A percentile compares a stretch with the other conserved stretches of the same genome.
Conservation (phyloP, 2,329 filamentous ascomycete species). For the Beauveria australis region DNA sequence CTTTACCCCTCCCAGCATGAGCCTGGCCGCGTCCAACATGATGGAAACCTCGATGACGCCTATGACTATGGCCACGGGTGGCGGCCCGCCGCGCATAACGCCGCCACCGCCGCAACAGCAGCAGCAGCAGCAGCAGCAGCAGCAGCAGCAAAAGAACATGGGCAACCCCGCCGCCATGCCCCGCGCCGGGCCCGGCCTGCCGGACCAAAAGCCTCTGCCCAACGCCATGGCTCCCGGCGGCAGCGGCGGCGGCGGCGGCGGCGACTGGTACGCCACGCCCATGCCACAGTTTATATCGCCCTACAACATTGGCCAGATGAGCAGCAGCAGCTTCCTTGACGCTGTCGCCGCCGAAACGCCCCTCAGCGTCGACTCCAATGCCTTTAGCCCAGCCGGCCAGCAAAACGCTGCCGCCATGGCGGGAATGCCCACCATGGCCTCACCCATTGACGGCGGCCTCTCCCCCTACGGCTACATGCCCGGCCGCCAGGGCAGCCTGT, state of each 20-base stretch:
- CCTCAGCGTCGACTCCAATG: conserved; percentile 20
- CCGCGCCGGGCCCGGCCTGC: conserved; percentile 25
- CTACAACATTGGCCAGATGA: conserved; percentile 38
- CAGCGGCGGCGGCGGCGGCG: conserved; percentile 13
- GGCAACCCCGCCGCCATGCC: conserved; percentile 34
- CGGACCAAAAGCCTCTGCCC: conserved; percentile 36
- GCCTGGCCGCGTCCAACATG: conserved; percentile 28
- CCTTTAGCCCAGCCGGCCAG: conserved; percentile 21
- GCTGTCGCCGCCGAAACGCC: conserved; percentile 17
- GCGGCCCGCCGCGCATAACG: conserved; percentile 20
- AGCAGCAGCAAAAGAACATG: conserved; percentile 17
- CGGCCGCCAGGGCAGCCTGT: conserved; percentile 60
- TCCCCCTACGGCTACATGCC: conserved; percentile 21
- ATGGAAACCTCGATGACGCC: neutral
- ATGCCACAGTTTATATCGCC: conserved; percentile 46
- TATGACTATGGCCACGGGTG: neutral
- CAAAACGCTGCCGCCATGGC: conserved; percentile 1
- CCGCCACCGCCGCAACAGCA: conserved; percentile 14
- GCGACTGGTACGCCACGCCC: conserved; percentile 45
- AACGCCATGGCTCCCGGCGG: conserved; percentile 26
- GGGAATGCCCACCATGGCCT: conserved; percentile 23
- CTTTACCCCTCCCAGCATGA: conserved; percentile 26
- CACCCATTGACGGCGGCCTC: conserved; percentile 9
- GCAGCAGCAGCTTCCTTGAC: conserved; percentile 32
- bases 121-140: too few species aligned